phyloP scores from a whole-genome alignment of 192 early-diverging fungal species.

The Kappamyces sp. region DNA sequence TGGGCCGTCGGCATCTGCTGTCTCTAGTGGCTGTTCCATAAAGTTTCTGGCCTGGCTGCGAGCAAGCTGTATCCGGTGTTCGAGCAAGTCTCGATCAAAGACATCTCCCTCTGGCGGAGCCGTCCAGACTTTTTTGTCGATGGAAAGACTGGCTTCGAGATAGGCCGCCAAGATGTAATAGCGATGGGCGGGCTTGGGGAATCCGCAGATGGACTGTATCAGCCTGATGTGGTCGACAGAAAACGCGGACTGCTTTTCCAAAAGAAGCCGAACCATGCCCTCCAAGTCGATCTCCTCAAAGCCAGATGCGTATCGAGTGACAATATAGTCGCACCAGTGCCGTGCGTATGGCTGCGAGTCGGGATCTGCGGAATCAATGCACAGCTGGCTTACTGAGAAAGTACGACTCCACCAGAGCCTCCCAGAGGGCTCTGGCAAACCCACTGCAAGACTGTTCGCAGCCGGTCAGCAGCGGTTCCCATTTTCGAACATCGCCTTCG shows the following conservation, averaged over 20 bases:
- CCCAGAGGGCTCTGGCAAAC: slow-evolving; percentile 34
- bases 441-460: slow-evolving; percentile 38
- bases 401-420: slow-evolving; percentile 21
- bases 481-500: slow-evolving; percentile 11
- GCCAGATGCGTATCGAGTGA: not conserved
- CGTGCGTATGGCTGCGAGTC: not conserved
- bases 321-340: slow-evolving; percentile 1
- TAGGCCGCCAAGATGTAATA: slow-evolving; percentile 9
- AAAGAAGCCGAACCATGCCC: slow-evolving; percentile 3
- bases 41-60: not conserved
- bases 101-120: not conserved
- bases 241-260: not conserved
- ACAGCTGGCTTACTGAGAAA: slow-evolving; percentile 6
- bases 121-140: not conserved
- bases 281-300: not conserved
- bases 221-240: too few relatives aligned
- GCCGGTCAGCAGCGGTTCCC: slow-evolving; percentile 20
- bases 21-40: not conserved
- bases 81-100: not conserved
- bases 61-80: not conserved
- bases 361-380: not conserved
- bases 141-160: slow-evolving; percentile 2
- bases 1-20: not conserved
- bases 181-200: not conserved
- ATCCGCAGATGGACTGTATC: too few relatives aligned